Evolutionary conservation across 1,284 basidiomycete genomes (phyloP).

Genomic region (Limonomyces culmigenus): DNA sequence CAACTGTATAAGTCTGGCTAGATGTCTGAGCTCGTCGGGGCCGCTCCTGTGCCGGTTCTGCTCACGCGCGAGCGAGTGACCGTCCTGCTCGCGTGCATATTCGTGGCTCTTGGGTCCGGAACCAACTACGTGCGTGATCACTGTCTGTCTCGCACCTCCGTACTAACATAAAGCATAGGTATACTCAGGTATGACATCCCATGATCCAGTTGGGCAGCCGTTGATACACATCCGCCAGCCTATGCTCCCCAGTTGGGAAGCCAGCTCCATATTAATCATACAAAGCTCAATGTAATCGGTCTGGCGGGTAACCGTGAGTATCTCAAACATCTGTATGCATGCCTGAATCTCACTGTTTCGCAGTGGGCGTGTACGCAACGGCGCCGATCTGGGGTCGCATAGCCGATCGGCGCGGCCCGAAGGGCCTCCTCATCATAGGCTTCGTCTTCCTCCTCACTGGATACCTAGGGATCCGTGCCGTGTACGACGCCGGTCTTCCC

Average conservation of each 20-base stretch:
- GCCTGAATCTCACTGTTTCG: too few relatives aligned
- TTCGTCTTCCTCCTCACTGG: conserved; percentile 39
- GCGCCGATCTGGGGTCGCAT: conserved; percentile 58
- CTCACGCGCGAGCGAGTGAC: too few relatives aligned
- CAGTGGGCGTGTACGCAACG: conserved; percentile 41
- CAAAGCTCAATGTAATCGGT: conserved; percentile 59
- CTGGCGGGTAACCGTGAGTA: conserved; percentile 45
- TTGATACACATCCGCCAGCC: conserved; percentile 21
- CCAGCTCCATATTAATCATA: conserved; percentile 54
- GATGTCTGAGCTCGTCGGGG: too few relatives aligned
- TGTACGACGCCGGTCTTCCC: conserved; percentile 36
- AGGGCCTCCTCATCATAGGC: conserved; percentile 27
- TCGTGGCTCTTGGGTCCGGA: conserved; percentile 45
- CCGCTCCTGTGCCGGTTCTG: too few relatives aligned
- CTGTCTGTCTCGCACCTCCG: conserved; percentile 1
- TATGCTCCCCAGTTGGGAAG: conserved; percentile 68
- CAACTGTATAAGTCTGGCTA: too few relatives aligned
- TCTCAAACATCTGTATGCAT: too few relatives aligned
- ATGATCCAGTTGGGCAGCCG: conserved; percentile 1
- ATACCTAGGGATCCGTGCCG: conserved; percentile 46
- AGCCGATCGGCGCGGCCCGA: conserved; percentile 47
- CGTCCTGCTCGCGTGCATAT: conserved; percentile 34
- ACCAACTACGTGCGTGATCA: conserved; percentile 57
- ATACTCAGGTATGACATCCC: conserved; percentile 25
- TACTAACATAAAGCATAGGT: conserved; percentile 14